Conservation (phyloP, 108 stramenopile species). For the Conticribra weissflogii region DNA sequence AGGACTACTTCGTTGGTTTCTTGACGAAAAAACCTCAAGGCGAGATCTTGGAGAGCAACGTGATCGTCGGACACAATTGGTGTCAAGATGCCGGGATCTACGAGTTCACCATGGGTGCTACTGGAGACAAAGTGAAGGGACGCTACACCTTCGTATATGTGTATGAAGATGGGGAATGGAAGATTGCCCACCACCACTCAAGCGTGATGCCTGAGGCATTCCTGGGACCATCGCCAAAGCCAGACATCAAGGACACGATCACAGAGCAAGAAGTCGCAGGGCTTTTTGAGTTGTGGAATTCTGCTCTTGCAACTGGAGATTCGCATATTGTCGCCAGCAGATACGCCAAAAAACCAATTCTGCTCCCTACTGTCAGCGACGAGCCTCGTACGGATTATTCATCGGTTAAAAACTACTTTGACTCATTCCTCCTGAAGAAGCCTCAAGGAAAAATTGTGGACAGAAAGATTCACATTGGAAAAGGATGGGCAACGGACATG, state of each 20-base stretch:
- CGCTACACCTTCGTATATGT: too few species aligned
- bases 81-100: too few species aligned
- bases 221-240: too few species aligned
- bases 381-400: constrained; percentile 50
- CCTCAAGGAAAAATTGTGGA: constrained; percentile 49
- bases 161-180: too few species aligned
- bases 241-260: too few species aligned
- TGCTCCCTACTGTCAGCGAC: constrained; percentile 56
- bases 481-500: constrained; percentile 41
- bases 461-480: too few species aligned
- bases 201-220: too few species aligned
- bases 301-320: constrained; percentile 64
- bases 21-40: constrained; percentile 48
- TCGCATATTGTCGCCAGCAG: constrained; percentile 54
- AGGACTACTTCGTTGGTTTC: too few species aligned
- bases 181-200: too few species aligned
- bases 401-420: constrained; percentile 56
- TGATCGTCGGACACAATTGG: too few species aligned
- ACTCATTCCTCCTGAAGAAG: constrained; percentile 46
- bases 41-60: constrained; percentile 25
- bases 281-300: constrained; percentile 73
- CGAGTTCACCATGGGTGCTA: too few species aligned
- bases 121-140: too few species aligned
- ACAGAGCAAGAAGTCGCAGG: constrained; percentile 61
- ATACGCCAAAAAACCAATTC: constrained; percentile 52